Base-by-base conservation (phyloP, 495 filamentous ascomycete genomes). In the Annulohypoxylon moriforme region DNA sequence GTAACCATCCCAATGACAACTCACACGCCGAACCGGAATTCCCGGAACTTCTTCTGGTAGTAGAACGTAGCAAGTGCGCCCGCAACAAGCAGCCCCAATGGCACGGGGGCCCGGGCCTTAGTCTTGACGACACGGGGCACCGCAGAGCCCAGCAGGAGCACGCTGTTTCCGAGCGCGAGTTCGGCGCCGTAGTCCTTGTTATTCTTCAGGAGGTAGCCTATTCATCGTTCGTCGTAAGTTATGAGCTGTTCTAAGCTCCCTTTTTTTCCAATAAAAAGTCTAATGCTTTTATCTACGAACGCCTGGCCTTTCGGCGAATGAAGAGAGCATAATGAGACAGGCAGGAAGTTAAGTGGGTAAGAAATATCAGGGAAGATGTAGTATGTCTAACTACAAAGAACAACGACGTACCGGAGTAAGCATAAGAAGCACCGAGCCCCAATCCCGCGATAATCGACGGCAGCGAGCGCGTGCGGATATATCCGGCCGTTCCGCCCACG, bases 181-280 rank as follows among this genome's bases (percentile, higher is more conserved):
- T 75, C 69, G 8, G 68, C 58, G 53, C 72, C 72, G 60, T 75
- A 72, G 69, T 75, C 72, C 50, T 69, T 75, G 69, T 75, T 75
- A 22, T 29, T 60, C 22, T 68, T 68, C 13, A 75, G 56, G 47
- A 75, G 72, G 60, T 72, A 72, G 64, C 72, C 72, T 75, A n/a
- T 57, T 22, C 13, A 27, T 55, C 11, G 7, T 16, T 31, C n/a
- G 22, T 18, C 20, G 16, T 56, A 36, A 36, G 24, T 22, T n/a
- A 29, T 50, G 33, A 34, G n/a, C 3, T n/a, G 9, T 44, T 6
- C 27, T 33, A 61, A 2, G 42, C 0, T 16, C 3, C 31, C 13
- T 2, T 0, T 14, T 27, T 13, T 24, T 25, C 46, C 9, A 11
- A 50, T n/a, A 50, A 18, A 2, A 14, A 13, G 11, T 13, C 11